These are phyloP conservation scores for Kwoniella sp. DNA, from an alignment of 768 basidiomycete species.

Conservation along the genomic window DNA sequence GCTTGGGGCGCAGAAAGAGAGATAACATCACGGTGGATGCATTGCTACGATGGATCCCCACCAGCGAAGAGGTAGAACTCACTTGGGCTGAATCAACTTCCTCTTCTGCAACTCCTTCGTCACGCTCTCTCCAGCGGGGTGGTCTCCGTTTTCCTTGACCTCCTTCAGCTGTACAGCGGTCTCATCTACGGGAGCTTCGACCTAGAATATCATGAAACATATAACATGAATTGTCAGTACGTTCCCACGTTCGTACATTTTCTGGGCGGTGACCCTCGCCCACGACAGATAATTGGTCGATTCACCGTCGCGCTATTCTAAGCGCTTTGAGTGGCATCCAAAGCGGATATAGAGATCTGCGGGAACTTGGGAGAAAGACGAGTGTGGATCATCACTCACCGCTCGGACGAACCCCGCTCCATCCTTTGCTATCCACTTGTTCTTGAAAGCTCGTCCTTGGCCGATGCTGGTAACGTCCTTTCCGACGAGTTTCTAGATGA, in stretches of 20 bases:
- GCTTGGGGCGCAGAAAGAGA: neutral
- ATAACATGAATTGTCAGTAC: neutral
- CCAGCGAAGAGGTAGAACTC: slow-evolving; percentile 23
- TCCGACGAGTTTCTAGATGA: slow-evolving; percentile 64
- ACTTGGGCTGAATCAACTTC: slow-evolving; percentile 85
- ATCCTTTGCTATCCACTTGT: slow-evolving; percentile 92
- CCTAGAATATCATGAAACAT: slow-evolving; percentile 61
- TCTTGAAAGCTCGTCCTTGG: slow-evolving; percentile 94
- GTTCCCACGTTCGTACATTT: neutral
- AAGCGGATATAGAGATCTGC: neutral
- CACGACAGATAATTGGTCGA: no score
- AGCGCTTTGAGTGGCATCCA: no score
- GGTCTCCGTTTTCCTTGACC: slow-evolving; percentile 71
- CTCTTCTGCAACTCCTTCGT: slow-evolving; percentile 88
- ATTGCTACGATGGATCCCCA: no score
- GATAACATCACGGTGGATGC: no score
- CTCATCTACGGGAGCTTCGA: slow-evolving; percentile 67
- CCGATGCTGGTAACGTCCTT: slow-evolving; percentile 90
- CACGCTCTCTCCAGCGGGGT: slow-evolving; percentile 72
- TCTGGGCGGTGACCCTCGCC: no score
- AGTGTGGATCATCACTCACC: slow-evolving; percentile 60
- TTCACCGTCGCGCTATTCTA: no score
- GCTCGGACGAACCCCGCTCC: slow-evolving; percentile 79
- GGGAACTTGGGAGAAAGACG: no score
- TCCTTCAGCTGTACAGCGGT: slow-evolving; percentile 76